These are phyloP conservation scores for Eucalyptus sideroxylon DNA, from an alignment of 345 rosid species.

Conservation along the genomic window DNA sequence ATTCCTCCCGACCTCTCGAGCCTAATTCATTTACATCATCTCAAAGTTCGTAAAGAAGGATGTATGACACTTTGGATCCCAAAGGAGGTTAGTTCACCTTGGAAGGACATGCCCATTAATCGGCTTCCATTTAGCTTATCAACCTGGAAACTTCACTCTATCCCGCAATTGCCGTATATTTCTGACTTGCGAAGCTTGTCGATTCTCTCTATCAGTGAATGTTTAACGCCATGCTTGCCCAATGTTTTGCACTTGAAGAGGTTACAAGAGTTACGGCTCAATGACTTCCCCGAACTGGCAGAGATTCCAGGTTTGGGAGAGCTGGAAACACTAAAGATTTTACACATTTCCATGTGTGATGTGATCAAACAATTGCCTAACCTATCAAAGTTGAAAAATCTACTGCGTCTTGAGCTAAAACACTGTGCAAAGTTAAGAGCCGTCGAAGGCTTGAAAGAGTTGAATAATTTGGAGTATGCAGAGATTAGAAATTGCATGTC, in stretches of 20 bases:
- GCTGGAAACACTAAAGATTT: not conserved
- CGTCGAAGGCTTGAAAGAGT: not conserved
- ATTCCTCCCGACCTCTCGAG: not conserved
- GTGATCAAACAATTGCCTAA: not conserved
- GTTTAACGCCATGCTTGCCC: rapidly evolving
- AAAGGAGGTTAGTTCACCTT: not conserved
- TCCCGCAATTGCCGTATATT: not conserved
- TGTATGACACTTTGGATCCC: not conserved
- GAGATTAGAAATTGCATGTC: not conserved
- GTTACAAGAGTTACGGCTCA: not conserved
- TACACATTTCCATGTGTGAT: rapidly evolving
- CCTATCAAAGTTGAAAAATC: not conserved
- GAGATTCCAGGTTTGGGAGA: not conserved
- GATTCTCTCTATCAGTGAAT: no score
- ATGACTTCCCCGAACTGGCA: not conserved
- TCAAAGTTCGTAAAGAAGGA: not conserved
- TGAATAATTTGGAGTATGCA: rapidly evolving
- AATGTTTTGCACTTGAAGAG: not conserved
- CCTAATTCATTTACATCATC: not conserved
- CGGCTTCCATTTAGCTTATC: not conserved
- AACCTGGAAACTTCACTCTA: not conserved
- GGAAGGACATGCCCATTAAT: not conserved
- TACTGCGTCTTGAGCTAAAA: not conserved
- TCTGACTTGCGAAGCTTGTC: not conserved
- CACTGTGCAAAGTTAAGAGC: rapidly evolving